Evolutionary conservation across 345 rosid genomes (phyloP).

Genomic region (Mallotus nudiflorus): DNA sequence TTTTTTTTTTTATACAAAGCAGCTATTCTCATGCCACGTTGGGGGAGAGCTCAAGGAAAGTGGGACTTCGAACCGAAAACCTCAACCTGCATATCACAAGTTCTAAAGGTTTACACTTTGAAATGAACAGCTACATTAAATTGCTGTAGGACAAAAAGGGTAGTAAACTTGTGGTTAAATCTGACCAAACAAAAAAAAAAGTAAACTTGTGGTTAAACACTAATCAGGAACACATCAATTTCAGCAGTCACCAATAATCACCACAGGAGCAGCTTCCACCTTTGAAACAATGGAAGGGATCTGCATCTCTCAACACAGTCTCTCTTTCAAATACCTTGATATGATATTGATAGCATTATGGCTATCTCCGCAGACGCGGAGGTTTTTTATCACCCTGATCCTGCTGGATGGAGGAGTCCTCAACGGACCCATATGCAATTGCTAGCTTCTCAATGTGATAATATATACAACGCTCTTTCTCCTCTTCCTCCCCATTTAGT

Average conservation of each 20-base stretch:
- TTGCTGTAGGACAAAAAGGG: too few relatives aligned
- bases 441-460: slow-evolving; percentile 34
- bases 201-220: not conserved
- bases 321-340: slow-evolving; percentile 44
- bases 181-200: too few relatives aligned
- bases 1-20: too few relatives aligned
- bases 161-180: too few relatives aligned
- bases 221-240: too few relatives aligned
- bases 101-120: too few relatives aligned
- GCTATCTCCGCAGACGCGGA: slow-evolving; percentile 12
- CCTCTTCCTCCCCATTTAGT: slow-evolving; percentile 56
- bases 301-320: slow-evolving; percentile 53
- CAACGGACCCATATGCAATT: slow-evolving; percentile 14
- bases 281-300: slow-evolving; percentile 49
- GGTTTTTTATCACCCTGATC: slow-evolving; percentile 23
- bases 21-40: too few relatives aligned
- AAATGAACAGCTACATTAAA: too few relatives aligned
- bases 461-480: slow-evolving; percentile 42
- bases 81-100: too few relatives aligned
- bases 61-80: too few relatives aligned
- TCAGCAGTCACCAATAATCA: slow-evolving; percentile 8
- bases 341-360: slow-evolving; percentile 23
- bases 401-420: slow-evolving; percentile 43
- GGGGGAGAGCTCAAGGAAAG: too few relatives aligned
- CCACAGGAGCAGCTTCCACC: slow-evolving; percentile 17